Evolutionary conservation across 164 flowering plant species (phyloP), one percentile per base, ranked within the genome.

Genomic region (Dillenia suffruticosa): DNA sequence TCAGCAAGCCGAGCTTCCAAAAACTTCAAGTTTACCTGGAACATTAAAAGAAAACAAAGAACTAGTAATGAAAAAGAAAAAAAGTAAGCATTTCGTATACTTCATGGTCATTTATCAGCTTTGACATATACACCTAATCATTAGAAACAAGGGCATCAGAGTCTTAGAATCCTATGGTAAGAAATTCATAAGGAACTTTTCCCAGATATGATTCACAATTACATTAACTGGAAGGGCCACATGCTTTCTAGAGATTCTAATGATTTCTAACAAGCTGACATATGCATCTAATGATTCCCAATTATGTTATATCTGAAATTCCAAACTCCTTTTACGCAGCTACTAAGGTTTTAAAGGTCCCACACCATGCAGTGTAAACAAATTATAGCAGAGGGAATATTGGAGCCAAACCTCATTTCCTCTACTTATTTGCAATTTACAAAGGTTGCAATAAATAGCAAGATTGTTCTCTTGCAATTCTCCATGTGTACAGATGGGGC

Each of bases 401-500:
- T 5, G 7, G 7, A 46, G 53, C 16, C 48, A 11, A 9, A 83
- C 98, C 96, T 87, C 90, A 63, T 81, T 67, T 56, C 73, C 89
- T 76, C 74, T 81, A 59, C 62, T 67, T 47, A 94, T 86, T 67
- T 74, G 76, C 69, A 89, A 74, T 58, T 80, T 60, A 73, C 98
- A 94, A 44, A 46, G 59, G 58, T 61, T 71, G 83, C 97, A 94
- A 72, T 64, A 74, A 57, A 94, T 80, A 60, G 63, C 63, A 70
- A 46, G 70, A 10, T n/a, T 63, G 46, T 78, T 78, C 73, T 94
- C 86, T 67, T 63, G 74, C 64, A 94, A 62, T 58, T 76, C 81
- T 65, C 97, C 97, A 54, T 64, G 77, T 77, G 81, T 86, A 78
- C 98, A 94, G 62, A 89, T 68, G 49, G 98, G 98, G 63, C 98